A percentile compares a stretch with the other conserved stretches of the same genome.
Evolutionary conservation across 2,329 filamentous ascomycete genomes (phyloP).

Genomic region (Fusarium mundagurra): DNA sequence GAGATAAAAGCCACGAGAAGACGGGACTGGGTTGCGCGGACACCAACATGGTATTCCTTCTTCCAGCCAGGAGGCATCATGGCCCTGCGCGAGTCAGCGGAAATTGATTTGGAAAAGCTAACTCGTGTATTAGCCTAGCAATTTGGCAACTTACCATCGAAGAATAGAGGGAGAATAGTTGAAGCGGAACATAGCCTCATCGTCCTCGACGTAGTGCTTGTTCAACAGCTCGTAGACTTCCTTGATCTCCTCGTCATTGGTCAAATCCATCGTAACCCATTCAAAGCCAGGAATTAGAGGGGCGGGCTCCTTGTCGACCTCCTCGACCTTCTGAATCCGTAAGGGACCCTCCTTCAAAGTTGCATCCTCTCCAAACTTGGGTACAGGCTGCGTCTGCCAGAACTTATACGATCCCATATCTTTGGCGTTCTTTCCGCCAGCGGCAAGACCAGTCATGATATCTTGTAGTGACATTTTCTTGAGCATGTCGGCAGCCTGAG

Average conservation of each 20-base stretch:
- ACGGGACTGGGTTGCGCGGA: constrained; percentile 82
- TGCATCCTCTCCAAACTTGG: constrained; percentile 74
- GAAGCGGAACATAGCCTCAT: constrained; percentile 97
- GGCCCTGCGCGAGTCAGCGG: constrained; percentile 67
- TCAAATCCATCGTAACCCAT: constrained; percentile 91
- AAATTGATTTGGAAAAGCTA: neutral
- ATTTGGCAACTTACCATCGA: constrained; percentile 72
- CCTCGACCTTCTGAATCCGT: constrained; percentile 78
- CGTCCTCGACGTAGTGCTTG: constrained; percentile 96
- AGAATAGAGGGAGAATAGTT: constrained; percentile 92
- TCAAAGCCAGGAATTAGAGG: constrained; percentile 85
- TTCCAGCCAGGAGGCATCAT: constrained; percentile 95
- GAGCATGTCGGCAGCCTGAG: constrained; percentile 61
- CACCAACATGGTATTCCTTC: constrained; percentile 93
- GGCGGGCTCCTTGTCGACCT: constrained; percentile 81
- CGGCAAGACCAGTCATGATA: constrained; percentile 78
- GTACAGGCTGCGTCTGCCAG: constrained; percentile 97
- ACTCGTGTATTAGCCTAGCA: neutral
- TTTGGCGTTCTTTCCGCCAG: constrained; percentile 88
- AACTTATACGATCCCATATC: constrained; percentile 99
- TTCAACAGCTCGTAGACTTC: constrained; percentile 93
- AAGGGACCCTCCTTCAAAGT: constrained; percentile 83
- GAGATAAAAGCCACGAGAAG: constrained; percentile 97
- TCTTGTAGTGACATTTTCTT: constrained; percentile 74
- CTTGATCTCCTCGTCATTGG: constrained; percentile 78